Base-by-base conservation (phyloP, 1,284 basidiomycete genomes). In the Ceratobasidium papillatum region DNA sequence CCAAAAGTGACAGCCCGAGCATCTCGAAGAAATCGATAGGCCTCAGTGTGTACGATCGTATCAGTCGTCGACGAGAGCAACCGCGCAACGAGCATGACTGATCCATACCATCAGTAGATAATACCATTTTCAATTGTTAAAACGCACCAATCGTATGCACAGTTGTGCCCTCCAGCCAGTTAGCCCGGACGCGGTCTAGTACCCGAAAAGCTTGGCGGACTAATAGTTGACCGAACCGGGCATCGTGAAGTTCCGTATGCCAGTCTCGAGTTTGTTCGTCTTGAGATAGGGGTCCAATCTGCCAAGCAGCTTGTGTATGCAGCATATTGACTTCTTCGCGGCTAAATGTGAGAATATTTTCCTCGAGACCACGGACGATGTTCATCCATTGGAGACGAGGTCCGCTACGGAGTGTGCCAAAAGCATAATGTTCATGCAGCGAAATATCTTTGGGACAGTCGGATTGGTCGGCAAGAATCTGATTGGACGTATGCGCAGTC, bases 351-450 rank as follows among this genome's bases (percentile, higher is more conserved):
- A 88, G 77, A 0, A 76, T 76, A 38, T 81, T 80, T 14, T 81
- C 80, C 11, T 80, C 79, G 17, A 87, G 75, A 75, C 85, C 86
- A 27, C 83, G 80, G 5, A 82, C 78, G 17, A 88, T 83, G 74
- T 87, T 88, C 51, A 84, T 76, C 87, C 86, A 88, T 59, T 88
- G 87, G 0, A 87, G 76, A 0, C 77, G 78, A 4, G 79, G 75
- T 1, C 87, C 86, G 41, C 84, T 81, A 3, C 86, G 84, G 36
- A 88, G 74, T 41, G 80, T 79, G 0, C 83, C 83, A 74, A 85
- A 87, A 0, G 84, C 80, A 7, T 83, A 78, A 51, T 81, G 84
- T 74, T 88, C 86, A 41, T 87, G 85, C n/a, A 85, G 76, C 5
- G 76, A 80, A 2, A 87, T 75, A 0, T 82, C 80, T 0, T 72